Percentiles rank a stretch among this genome's conserved stretches.
phyloP scores from a whole-genome alignment of 2,329 filamentous ascomycete species.

The Fusarium temperatum region DNA sequence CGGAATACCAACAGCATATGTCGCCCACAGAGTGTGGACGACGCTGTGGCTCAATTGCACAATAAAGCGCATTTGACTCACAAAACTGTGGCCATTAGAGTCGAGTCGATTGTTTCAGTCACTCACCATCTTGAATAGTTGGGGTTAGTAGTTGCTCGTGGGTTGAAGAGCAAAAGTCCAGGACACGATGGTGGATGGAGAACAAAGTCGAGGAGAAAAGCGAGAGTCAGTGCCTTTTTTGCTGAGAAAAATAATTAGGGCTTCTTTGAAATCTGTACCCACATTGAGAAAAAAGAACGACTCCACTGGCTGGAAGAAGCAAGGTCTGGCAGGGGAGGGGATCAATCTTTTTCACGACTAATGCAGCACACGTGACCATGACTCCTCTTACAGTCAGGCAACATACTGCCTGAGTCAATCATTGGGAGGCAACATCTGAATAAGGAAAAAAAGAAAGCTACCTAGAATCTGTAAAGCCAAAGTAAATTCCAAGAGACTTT shows the following conservation, averaged over 20 bases:
- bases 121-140: conserved; percentile 56
- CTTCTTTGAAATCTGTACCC: conserved; percentile 39
- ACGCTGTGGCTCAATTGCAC: conserved; percentile 48
- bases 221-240: conserved; percentile 33
- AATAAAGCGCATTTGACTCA: conserved; percentile 46
- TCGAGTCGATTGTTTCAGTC: conserved; percentile 41
- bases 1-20: conserved; percentile 47
- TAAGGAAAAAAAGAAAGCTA: not conserved
- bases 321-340: not conserved
- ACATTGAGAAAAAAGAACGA: conserved; percentile 4
- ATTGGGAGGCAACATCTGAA: not conserved
- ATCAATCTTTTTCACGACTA: not conserved
- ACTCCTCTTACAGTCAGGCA: conserved; percentile 17
- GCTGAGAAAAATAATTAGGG: conserved; percentile 51
- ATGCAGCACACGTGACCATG: conserved; percentile 30
- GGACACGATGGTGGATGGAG: conserved; percentile 44
- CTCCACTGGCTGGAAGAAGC: conserved; percentile 6
- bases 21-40: conserved; percentile 37
- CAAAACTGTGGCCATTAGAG: conserved; percentile 53
- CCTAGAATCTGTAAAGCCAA: conserved; percentile 8
- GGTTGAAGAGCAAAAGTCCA: conserved; percentile 48
- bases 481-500: not conserved
- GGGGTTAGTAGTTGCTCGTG: conserved; percentile 49
- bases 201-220: conserved; percentile 42
- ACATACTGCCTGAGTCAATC: conserved; percentile 23